phyloP scores from a whole-genome alignment of 768 basidiomycete genomes.

The Coprinellus micaceus region DNA sequence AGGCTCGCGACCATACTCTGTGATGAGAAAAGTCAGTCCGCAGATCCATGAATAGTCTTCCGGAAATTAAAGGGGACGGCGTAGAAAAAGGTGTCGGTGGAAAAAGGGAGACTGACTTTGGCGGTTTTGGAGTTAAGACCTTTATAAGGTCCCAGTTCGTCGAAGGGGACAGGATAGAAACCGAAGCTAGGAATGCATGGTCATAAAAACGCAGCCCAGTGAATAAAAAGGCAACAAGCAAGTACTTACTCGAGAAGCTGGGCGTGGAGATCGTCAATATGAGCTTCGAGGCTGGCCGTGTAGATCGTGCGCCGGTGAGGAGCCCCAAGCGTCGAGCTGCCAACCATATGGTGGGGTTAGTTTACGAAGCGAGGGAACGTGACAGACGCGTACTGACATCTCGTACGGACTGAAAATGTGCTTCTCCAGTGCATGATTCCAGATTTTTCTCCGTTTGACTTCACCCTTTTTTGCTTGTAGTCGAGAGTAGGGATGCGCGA shows the following conservation, averaged over 20 bases:
- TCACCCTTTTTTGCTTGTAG: slow-evolving; percentile 61
- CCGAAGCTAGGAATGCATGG: slow-evolving; percentile 30
- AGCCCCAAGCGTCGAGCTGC: slow-evolving; percentile 63
- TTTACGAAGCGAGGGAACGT: background rate
- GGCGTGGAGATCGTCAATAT: slow-evolving; percentile 64
- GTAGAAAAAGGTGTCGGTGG: too few relatives aligned
- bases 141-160: slow-evolving; percentile 57
- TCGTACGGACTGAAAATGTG: slow-evolving; percentile 63
- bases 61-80: too few relatives aligned
- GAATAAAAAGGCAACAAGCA: background rate
- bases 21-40: background rate
- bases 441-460: slow-evolving; percentile 67
- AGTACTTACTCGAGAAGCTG: slow-evolving; percentile 42
- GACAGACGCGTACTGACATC: slow-evolving; percentile 40
- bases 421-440: slow-evolving; percentile 78
- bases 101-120: slow-evolving; percentile 42
- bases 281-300: slow-evolving; percentile 66
- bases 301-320: slow-evolving; percentile 69
- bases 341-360: slow-evolving; percentile 1
- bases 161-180: slow-evolving; percentile 53
- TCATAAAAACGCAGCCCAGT: background rate
- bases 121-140: slow-evolving; percentile 76
- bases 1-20: slow-evolving; percentile 75
- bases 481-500: slow-evolving; percentile 67
- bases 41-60: background rate